These are phyloP conservation scores for Thamnidium elegans DNA, from an alignment of 192 early-diverging fungal genomes.

Conservation along the genomic window DNA sequence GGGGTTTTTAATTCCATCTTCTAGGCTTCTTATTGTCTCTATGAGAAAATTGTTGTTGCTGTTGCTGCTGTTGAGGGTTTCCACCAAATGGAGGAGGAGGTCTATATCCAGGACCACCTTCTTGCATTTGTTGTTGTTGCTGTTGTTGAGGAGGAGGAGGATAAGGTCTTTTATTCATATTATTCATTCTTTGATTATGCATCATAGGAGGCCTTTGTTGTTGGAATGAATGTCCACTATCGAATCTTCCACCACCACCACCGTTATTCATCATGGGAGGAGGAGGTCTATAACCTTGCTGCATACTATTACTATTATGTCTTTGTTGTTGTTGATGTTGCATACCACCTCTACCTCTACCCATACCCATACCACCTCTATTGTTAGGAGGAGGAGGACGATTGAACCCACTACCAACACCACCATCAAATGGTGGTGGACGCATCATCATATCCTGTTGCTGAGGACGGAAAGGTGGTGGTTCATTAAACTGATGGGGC, in stretches of 20 bases:
- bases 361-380: constrained; percentile 6
- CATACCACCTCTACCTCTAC: background rate
- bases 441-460: constrained; percentile 1
- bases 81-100: constrained; percentile 20
- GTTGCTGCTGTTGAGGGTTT: background rate
- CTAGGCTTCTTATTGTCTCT: constrained; percentile 17
- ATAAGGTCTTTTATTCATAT: constrained; percentile 12
- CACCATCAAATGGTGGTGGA: constrained; percentile 12
- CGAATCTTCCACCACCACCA: background rate
- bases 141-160: constrained; percentile 19
- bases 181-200: constrained; percentile 6
- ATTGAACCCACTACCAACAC: background rate
- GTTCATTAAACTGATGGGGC: constrained; percentile 5
- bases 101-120: constrained; percentile 11
- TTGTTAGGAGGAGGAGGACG: background rate
- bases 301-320: background rate
- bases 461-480: background rate
- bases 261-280: constrained; percentile 14
- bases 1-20: constrained; percentile 17
- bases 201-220: constrained; percentile 16
- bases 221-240: constrained; percentile 1
- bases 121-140: background rate
- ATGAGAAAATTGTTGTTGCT: background rate
- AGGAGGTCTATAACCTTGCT: constrained; percentile 14
- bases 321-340: constrained; percentile 3